phyloP scores from a whole-genome alignment of 331 rosid species.

The Prunus yedoensis region DNA sequence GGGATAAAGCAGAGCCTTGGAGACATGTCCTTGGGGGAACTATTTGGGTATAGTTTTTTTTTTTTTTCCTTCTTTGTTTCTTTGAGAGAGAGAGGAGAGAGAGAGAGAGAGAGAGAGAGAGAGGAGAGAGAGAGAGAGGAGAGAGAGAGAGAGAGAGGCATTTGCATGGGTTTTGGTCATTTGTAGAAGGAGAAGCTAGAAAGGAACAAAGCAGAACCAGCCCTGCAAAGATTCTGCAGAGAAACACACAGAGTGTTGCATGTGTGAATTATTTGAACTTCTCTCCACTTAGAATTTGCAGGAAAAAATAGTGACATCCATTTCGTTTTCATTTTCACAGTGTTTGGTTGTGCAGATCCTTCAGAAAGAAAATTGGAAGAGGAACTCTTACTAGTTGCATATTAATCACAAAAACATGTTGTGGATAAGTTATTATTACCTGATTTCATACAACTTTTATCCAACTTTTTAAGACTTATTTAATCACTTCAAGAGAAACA shows the following conservation, averaged over 20 bases:
- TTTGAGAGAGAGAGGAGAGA: too few species aligned
- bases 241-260: neutral
- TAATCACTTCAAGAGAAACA: too few species aligned
- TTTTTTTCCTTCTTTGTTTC: neutral
- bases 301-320: constrained; percentile 41
- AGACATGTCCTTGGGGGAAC: constrained; percentile 36
- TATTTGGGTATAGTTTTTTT: constrained; percentile 34
- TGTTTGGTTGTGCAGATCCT: neutral
- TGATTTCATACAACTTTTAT: too few species aligned
- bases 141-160: too few species aligned
- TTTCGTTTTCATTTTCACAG: neutral
- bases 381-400: too few species aligned
- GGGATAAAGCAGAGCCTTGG: constrained; percentile 27
- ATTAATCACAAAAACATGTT: too few species aligned
- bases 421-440: too few species aligned
- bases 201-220: constrained; percentile 41
- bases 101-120: too few species aligned
- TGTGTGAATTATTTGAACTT: constrained; percentile 29
- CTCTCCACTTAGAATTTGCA: constrained; percentile 55
- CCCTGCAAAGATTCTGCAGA: constrained; percentile 65
- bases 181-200: constrained; percentile 28
- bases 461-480: too few species aligned
- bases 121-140: too few species aligned
- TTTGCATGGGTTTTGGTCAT: neutral
- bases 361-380: too few species aligned